Conservation (phyloP, 2,329 filamentous ascomycete genomes). For the Fusarium mexicanum region DNA sequence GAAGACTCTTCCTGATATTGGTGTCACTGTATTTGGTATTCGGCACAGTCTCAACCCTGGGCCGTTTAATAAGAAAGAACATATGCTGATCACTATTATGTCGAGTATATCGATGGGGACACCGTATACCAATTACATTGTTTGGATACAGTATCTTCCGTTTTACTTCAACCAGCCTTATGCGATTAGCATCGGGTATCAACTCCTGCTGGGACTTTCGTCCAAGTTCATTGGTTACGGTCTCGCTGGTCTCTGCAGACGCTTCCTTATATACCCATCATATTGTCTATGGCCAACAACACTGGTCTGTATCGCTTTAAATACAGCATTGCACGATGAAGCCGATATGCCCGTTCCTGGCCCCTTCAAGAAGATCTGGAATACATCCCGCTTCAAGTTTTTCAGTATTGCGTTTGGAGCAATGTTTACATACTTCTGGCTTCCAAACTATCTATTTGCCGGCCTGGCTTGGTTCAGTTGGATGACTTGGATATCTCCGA, state of each 20-base stretch:
- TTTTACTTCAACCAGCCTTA: conserved; percentile 62
- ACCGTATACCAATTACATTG: conserved; percentile 61
- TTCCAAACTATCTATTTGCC: conserved; percentile 62
- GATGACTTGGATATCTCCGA: conserved; percentile 63
- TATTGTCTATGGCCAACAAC: conserved; percentile 64
- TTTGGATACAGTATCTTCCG: conserved; percentile 60
- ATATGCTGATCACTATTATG: conserved; percentile 69
- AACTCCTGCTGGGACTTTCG: conserved; percentile 59
- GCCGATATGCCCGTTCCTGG: conserved; percentile 42
- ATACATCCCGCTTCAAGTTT: conserved; percentile 57
- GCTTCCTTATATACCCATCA: conserved; percentile 63
- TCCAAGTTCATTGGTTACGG: conserved; percentile 67
- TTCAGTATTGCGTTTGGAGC: conserved; percentile 55
- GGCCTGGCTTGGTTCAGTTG: conserved; percentile 61
- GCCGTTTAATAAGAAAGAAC: conserved; percentile 67
- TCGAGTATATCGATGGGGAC: conserved; percentile 64
- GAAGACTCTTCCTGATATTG: conserved; percentile 59
- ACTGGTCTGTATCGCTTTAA: conserved; percentile 61
- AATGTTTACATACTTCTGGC: conserved; percentile 65
- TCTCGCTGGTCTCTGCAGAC: conserved; percentile 59
- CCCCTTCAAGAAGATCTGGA: conserved; percentile 50
- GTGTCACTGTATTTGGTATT: conserved; percentile 57
- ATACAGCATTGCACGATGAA: conserved; percentile 58
- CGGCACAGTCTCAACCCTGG: conserved; percentile 65
- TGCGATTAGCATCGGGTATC: conserved; percentile 59